Percentiles rank a stretch among this genome's conserved stretches.
Evolutionary conservation across 2,329 filamentous ascomycete genomes (phyloP).

Genomic region (Fusarium nodosum): DNA sequence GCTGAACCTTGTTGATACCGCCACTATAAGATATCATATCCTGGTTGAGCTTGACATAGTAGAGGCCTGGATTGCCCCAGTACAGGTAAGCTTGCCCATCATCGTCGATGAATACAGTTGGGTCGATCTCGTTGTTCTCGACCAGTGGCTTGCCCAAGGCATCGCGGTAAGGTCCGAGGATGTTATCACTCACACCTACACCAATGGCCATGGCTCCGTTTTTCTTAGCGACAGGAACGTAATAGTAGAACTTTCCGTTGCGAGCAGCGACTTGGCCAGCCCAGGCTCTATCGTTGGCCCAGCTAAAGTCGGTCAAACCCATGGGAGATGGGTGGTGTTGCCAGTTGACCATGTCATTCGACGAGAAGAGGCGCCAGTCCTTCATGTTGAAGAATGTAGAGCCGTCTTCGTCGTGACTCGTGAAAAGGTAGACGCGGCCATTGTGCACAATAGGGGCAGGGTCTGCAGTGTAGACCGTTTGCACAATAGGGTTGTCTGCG

Average conservation of each 20-base stretch:
- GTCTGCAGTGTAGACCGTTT: conserved; percentile 56
- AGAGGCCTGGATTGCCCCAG: conserved; percentile 56
- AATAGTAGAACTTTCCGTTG: conserved; percentile 56
- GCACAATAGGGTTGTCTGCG: conserved; percentile 20
- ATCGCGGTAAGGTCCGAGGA: conserved; percentile 55
- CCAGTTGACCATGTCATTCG: conserved; percentile 52
- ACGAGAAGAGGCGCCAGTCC: conserved; percentile 55
- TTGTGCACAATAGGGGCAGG: conserved; percentile 57
- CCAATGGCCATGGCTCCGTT: conserved; percentile 56
- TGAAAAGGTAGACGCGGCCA: conserved; percentile 55
- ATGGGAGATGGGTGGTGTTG: conserved; percentile 52
- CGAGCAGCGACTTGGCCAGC: conserved; percentile 54
- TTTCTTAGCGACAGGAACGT: conserved; percentile 53
- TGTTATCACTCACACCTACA: conserved; percentile 54
- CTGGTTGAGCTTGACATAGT: conserved; percentile 51
- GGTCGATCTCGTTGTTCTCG: conserved; percentile 56
- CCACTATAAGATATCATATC: conserved; percentile 53
- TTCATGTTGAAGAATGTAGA: conserved; percentile 55
- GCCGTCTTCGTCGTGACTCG: conserved; percentile 54
- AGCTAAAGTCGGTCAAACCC: conserved; percentile 52
- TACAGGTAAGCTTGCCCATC: conserved; percentile 56
- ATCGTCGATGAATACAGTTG: conserved; percentile 56
- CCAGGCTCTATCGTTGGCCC: conserved; percentile 55
- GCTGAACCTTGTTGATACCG: not conserved
- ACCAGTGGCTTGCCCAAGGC: conserved; percentile 54